Base-by-base conservation (phyloP, 2,329 filamentous ascomycete species). In the Stylonectria norvegica region DNA sequence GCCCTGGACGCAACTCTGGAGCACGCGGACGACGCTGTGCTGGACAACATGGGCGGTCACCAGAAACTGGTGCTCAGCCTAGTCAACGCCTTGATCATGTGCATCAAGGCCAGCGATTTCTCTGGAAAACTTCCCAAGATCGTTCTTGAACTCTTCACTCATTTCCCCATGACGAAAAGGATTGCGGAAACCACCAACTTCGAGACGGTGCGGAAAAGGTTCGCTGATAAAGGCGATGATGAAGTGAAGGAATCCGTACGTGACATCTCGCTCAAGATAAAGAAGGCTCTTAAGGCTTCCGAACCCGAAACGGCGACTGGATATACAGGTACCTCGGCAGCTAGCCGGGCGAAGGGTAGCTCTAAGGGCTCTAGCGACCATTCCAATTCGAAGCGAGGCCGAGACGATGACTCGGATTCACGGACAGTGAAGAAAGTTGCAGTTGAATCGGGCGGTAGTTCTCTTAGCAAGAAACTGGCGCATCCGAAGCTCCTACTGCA, bases 181-280 rank as follows among this genome's bases (percentile, higher is more conserved):
- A 79, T 80, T 23, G 65, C 81, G 29, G 76, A 81, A 49, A 81
- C 76, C 45, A 76, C 80, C 28, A 85, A 85, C 55, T 76, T 89
- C 40, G 75, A 79, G 42, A 79, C 76, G 39, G 75, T 86, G 12
- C 72, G 81, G 28, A 78, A 78, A 45, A 73, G 78, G 7, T 78
- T 85, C 55, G 73, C 72, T 44, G 82, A 78, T 55, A 81, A 79
- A 53, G 83, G 79, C 18, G 81, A 86, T 53, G 72, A 76, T 1
- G 77, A 83, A 37, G 76, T 79, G 34, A 83, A 83, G 52, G 72
- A 72, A 4, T 66, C 83, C 33, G 77, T 84, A 4, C 71, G 74
- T 23, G 72, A 74, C 43, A 81, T 85, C 33, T 63, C 74, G n/a
- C 52, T 57, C 20, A 68, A 69, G n/a, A 60, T 70, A 35, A 69